phyloP scores from a whole-genome alignment of 169 alveolate species.

The Cryptosporidium baileyi region DNA sequence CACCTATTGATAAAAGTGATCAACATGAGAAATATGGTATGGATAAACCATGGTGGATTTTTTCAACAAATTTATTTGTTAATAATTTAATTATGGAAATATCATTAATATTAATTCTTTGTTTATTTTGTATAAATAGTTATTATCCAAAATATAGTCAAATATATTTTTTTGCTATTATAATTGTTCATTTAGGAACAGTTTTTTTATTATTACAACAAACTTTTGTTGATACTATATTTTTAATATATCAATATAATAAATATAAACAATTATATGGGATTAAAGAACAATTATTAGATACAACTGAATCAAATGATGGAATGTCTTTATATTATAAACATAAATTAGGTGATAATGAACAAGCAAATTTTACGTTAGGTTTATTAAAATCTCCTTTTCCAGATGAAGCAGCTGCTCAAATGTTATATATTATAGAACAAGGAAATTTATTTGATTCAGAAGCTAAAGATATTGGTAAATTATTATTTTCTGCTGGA shows the following conservation, averaged over 20 bases:
- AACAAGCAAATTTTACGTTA: constrained; percentile 5
- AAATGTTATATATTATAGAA: constrained; percentile 58
- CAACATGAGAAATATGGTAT: constrained; percentile 5
- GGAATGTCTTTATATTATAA: constrained; percentile 44
- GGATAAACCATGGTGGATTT: constrained; percentile 65
- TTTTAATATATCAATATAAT: constrained; percentile 33
- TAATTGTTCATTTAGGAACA: not conserved
- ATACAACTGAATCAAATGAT: constrained; percentile 38
- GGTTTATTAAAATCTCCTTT: constrained; percentile 56
- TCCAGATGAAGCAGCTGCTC: constrained; percentile 70
- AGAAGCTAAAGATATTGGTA: constrained; percentile 59
- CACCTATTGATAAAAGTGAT: constrained; percentile 23
- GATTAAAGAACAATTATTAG: constrained; percentile 27
- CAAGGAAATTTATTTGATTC: constrained; percentile 62
- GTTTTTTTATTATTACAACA: constrained; percentile 16
- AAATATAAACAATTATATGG: constrained; percentile 47
- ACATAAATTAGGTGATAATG: constrained; percentile 63
- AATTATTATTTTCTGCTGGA: constrained; percentile 19
- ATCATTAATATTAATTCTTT: not conserved
- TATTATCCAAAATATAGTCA: constrained; percentile 22
- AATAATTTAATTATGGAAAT: not conserved
- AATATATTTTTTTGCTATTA: not conserved
- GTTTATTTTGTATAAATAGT: constrained; percentile 13
- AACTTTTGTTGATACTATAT: constrained; percentile 3
- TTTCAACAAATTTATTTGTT: not conserved